Evolutionary conservation across 2,329 filamentous ascomycete species (phyloP), one percentile per base, ranked within the genome.

Genomic region (Penicillium sp.): DNA sequence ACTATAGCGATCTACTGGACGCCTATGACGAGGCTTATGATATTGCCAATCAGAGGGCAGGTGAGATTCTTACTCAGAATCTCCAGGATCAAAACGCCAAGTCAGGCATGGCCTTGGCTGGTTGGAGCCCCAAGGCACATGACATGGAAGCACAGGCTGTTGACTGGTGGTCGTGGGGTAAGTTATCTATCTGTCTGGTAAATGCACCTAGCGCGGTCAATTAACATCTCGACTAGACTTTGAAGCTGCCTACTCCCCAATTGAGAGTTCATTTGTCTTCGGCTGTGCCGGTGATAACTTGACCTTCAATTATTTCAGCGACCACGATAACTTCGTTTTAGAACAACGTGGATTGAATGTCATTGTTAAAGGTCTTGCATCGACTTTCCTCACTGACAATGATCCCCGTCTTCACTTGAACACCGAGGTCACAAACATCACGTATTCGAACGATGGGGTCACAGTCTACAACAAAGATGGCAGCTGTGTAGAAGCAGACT

Each of bases 331-430:
- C 61, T 82, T 84, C 31, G 85, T 87, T 41, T 73, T 78, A 33
- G 87, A 89, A 58, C 80, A 81, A 43, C 80, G 86, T 0, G 87
- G 87, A 3, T 88, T 84, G 72, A 85, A 82, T 58, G 67, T 78
- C 15, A 83, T 86, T 61, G 78, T 89, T 25, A 75, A 81, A 27
- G 78, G 79, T 19, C 81, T 87, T 66, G 85, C 86, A 0, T 73
- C 77, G 0, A 81, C 81, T 0, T 89, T 88, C 62, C 78, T 89
- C 1, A 64, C 71, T 3, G 67, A 76, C 0, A 75, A 84, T n/a
- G 86, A 89, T 58, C 66, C 75, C 0, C 78, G 86, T 0, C 76
- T 89, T 0, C 74, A 82, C 12, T 78, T 89, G 7, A 83, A 83
- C 63, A 87, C 84, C 0, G 76, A 79, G 1, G 80, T 89, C 1